These are phyloP conservation scores for Tuber magnatum DNA, from an alignment of 495 filamentous ascomycete genomes.

Conservation along the genomic window DNA sequence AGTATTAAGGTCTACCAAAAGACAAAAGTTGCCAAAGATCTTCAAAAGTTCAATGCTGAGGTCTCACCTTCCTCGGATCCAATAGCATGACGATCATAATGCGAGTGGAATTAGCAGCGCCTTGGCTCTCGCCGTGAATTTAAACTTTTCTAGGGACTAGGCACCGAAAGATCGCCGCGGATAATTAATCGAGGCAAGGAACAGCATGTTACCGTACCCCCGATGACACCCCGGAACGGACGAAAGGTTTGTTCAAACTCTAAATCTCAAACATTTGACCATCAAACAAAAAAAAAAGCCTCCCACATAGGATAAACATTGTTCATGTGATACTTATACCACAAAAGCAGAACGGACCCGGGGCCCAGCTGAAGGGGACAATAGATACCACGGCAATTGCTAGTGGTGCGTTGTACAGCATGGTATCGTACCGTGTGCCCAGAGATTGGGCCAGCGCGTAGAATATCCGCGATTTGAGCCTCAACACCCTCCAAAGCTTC, in stretches of 20 bases:
- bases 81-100: too few relatives aligned
- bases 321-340: neutral
- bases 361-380: neutral
- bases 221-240: neutral
- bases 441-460: neutral
- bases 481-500: slow-evolving; percentile 16
- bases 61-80: neutral
- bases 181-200: neutral
- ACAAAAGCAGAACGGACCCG: neutral
- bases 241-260: neutral
- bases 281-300: neutral
- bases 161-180: neutral
- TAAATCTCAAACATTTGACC: neutral
- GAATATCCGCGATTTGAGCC: slow-evolving; percentile 15
- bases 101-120: neutral
- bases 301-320: neutral
- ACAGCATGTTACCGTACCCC: neutral
- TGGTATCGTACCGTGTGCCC: neutral
- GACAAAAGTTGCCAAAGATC: neutral
- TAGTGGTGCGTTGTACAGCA: neutral
- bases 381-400: neutral
- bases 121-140: neutral
- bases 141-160: neutral
- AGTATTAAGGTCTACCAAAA: neutral
- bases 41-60: neutral